Percentiles rank a stretch among this genome's conserved stretches.
Conservation (phyloP, 768 basidiomycete species). For the Termitomyces sp. region DNA sequence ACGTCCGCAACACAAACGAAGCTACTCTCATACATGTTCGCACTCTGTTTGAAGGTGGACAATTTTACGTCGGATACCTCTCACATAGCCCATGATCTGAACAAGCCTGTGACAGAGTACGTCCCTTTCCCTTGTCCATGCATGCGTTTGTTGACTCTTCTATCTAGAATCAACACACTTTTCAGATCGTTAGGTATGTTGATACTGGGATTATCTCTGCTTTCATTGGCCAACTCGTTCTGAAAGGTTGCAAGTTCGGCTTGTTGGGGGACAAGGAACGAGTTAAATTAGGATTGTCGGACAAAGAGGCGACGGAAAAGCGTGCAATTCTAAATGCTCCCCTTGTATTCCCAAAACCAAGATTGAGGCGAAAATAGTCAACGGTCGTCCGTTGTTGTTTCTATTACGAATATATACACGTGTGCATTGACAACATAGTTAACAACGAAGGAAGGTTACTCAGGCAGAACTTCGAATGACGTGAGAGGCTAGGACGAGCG, state of each 20-base stretch:
- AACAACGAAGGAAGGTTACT: neutral
- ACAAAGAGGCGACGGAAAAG: constrained; percentile 56
- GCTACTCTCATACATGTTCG: constrained; percentile 74
- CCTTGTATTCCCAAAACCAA: constrained; percentile 73
- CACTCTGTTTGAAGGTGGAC: constrained; percentile 75
- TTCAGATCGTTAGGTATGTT: constrained; percentile 69
- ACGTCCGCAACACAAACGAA: constrained; percentile 70
- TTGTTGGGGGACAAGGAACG: constrained; percentile 57
- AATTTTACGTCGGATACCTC: constrained; percentile 67
- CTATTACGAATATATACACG: neutral
- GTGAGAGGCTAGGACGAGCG: neutral
- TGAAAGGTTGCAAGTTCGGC: constrained; percentile 65
- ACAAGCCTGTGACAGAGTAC: constrained; percentile 58
- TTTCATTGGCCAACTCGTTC: constrained; percentile 1
- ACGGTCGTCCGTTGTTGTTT: neutral
- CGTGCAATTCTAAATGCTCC: constrained; percentile 73
- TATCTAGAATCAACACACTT: constrained; percentile 45
- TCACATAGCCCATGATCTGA: constrained; percentile 68
- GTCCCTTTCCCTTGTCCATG: constrained; percentile 20
- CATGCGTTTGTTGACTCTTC: neutral
- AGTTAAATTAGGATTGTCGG: constrained; percentile 60
- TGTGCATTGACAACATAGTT: too few species aligned
- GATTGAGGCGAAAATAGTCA: constrained; percentile 28
- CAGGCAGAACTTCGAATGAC: neutral
- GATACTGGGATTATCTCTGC: neutral